A percentile compares a stretch with the other conserved stretches of the same genome.
phyloP scores from a whole-genome alignment of 345 rosid species.

The Populus simonii region DNA sequence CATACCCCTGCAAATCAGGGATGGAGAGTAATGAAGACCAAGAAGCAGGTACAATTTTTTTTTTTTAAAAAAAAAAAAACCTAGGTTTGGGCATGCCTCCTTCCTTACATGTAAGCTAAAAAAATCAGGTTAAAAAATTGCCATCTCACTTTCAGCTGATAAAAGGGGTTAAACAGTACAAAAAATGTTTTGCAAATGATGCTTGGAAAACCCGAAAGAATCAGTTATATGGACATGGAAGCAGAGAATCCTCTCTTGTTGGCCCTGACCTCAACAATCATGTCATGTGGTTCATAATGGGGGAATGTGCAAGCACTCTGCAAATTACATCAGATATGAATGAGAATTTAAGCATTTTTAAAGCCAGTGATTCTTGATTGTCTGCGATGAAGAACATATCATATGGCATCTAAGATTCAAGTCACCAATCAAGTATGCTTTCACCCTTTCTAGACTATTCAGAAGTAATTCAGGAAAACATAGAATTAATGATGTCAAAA shows the following conservation, averaged over 20 bases:
- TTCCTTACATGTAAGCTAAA: not conserved
- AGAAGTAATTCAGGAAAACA: not conserved
- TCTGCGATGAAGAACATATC: conserved; percentile 7
- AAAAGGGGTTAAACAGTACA: not conserved
- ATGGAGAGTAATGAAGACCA: conserved; percentile 3
- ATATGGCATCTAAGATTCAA: not conserved
- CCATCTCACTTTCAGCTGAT: conserved; percentile 8
- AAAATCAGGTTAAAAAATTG: conserved; percentile 1
- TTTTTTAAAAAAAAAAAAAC: not conserved
- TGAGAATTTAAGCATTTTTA: conserved; percentile 29
- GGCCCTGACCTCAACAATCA: conserved; percentile 47
- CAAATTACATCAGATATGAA: conserved; percentile 42
- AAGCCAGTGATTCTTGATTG: conserved; percentile 22
- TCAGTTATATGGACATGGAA: conserved; percentile 51
- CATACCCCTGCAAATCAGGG: not conserved
- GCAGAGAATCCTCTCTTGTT: conserved; percentile 44
- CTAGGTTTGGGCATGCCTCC: conserved; percentile 1
- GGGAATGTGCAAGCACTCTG: conserved; percentile 50
- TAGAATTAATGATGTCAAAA: not conserved
- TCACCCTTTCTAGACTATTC: conserved; percentile 2
- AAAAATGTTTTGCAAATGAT: conserved; percentile 17
- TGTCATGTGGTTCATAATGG: conserved; percentile 43
- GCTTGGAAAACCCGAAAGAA: conserved; percentile 49
- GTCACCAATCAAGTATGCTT: conserved; percentile 1
- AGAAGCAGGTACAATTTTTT: not conserved